phyloP scores from a whole-genome alignment of 306 rosid species.

The Psophocarpus tetragonolobus region DNA sequence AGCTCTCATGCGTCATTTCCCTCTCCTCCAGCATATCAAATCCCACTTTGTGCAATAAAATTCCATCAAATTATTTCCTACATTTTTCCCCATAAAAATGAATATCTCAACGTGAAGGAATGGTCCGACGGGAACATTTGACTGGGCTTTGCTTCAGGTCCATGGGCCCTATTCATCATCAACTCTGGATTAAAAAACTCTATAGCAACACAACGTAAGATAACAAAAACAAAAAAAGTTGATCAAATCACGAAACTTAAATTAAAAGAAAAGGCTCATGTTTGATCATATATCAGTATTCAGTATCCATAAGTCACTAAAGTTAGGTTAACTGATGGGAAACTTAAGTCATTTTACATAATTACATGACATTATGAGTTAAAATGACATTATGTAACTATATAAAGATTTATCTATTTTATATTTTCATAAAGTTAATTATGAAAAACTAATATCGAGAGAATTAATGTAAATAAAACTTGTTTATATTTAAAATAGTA shows the following conservation, averaged over 20 bases:
- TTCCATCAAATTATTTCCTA: neutral
- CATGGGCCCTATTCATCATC: neutral
- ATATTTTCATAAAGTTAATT: too few species aligned
- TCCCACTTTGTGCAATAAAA: neutral
- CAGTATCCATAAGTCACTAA: too few species aligned
- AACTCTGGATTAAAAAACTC: too few species aligned
- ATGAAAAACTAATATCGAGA: too few species aligned
- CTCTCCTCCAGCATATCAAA: neutral
- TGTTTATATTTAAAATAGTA: too few species aligned
- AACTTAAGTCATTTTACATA: neutral
- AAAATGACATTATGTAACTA: neutral
- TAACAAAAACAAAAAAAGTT: too few species aligned
- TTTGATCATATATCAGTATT: too few species aligned
- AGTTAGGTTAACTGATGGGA: neutral
- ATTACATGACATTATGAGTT: neutral
- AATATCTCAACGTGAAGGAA: too few species aligned
- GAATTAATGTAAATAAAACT: too few species aligned
- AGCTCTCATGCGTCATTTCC: constrained; percentile 23
- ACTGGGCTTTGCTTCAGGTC: constrained; percentile 22
- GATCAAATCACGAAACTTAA: neutral
- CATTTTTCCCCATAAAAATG: too few species aligned
- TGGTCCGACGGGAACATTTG: too few species aligned
- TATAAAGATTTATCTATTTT: too few species aligned
- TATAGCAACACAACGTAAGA: neutral
- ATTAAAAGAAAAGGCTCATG: neutral